Evolutionary conservation across 1,139 yeast genomes (phyloP), one percentile per base, ranked within the genome.

Genomic region (Hemisphaericaspora xylanilytica): DNA sequence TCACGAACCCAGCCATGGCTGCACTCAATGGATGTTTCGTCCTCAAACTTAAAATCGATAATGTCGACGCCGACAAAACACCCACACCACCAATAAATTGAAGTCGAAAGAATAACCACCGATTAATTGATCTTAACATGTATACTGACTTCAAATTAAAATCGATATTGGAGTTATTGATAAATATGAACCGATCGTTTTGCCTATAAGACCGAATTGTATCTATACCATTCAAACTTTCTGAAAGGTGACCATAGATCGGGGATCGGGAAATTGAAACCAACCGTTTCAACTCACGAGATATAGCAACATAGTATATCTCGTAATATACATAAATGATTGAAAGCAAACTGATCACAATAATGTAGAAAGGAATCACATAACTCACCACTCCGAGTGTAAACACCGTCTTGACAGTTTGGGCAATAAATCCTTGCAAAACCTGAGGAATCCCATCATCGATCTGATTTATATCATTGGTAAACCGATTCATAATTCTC

Each of bases 241-340:
- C 87, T 43, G 80, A 81, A 34, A 81, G 61, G 48, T 80, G 81
- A 0, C 85, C 81, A 64, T 72, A 78, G 14, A 81, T 78, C 7
- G 87, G 87, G 35, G 82, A 75, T 44, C 60, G 56, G 32, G 53
- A 52, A 3, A 59, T 54, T 20, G 63, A 58, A 33, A 49, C 54
- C 35, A 64, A 51, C 42, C 70, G 50, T 40, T 59, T 63, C 36
- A 64, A 52, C 38, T 64, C 68, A 48, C 70, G 50, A 4, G 67
- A 55, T 15, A 67, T 54, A 4, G 67, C 56, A 36, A 63, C 58
- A 38, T 55, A 64, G 37, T 52, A 53, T 31, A 50, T 47, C 35
- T 66, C 48, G 44, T 58, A 55, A 45, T 58, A 49, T 36, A 56
- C 54, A 48, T 60, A 64, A 20, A 63, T 73, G n/a, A 44, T 41